These are phyloP conservation scores for grape (Vitis vinifera) DNA, from an alignment of 164 flowering plant species.

Conservation along the genomic window DNA sequence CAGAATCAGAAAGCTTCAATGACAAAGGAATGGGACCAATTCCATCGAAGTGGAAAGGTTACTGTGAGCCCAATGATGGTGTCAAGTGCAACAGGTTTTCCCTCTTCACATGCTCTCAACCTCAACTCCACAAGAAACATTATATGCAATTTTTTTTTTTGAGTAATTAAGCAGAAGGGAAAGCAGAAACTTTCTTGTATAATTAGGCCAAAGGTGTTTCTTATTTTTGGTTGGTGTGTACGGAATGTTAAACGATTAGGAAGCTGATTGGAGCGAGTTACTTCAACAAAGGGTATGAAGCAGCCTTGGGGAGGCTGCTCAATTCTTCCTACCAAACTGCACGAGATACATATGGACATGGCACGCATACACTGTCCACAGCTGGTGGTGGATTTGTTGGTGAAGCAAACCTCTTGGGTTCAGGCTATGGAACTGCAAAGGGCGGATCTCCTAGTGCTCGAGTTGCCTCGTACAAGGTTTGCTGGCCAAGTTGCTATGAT, in stretches of 20 bases:
- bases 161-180: too few relatives aligned
- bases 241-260: too few relatives aligned
- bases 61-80: neutral
- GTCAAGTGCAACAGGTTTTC: too few relatives aligned
- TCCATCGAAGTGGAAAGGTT: neutral
- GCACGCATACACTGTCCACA: too few relatives aligned
- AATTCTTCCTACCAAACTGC: neutral
- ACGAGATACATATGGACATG: neutral
- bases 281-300: conserved; percentile 5
- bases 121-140: too few relatives aligned
- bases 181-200: too few relatives aligned
- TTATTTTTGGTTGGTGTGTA: too few relatives aligned
- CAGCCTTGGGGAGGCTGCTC: neutral
- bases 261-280: too few relatives aligned
- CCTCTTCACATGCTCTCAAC: too few relatives aligned
- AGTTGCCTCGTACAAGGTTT: conserved; percentile 27
- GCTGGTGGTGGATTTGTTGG: too few relatives aligned
- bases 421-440: conserved; percentile 19
- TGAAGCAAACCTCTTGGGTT: conserved; percentile 13
- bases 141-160: too few relatives aligned
- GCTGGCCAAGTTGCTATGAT: conserved; percentile 22
- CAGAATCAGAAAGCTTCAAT: neutral
- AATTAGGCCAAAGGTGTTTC: too few relatives aligned
- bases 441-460: conserved; percentile 17
- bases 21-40: neutral